Evolutionary conservation across 2,329 filamentous ascomycete species (phyloP), one percentile per base, ranked within the genome.

Genomic region (Alternaria hordeiaustralica): DNA sequence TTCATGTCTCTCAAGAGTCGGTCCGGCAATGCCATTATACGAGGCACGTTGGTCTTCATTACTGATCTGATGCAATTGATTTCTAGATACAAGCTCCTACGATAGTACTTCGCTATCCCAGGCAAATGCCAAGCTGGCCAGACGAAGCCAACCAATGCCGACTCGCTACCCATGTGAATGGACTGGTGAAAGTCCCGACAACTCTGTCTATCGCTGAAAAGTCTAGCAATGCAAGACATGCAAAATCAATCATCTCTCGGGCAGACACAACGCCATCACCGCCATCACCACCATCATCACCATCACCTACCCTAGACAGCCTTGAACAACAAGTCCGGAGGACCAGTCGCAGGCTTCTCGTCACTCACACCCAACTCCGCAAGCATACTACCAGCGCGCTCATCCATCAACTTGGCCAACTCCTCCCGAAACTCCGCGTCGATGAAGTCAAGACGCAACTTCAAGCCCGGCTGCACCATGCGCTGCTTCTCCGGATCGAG

Each of bases 381-480:
- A 2, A 63, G 3, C 49, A 50, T 28, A 5, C 30, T 33, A 12
- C 11, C 50, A 8, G 60, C 66, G 13, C 55, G 47, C 23, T 50
- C 50, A 6, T 47, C 36, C 30, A 70, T 36, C 44, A 65, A 10
- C 20, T 47, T 36, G 6, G 41, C 30, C 13, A 73, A 50, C 41
- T 65, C 60, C 10, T 21, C 18, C 55, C 55, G 60, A 20, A 68
- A 65, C 28, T 11, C 20, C 5, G 26, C 21, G n/a, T 60, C 53
- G 18, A 74, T 54, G 10, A 53, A 28, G 6, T 67, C 70, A 10
- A 74, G 65, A 13, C 63, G 55, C 51, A 73, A 44, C 15, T 69
- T 61, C n/a, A 73, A 55, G 23, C 63, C 64, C 1, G 59, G 54
- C 20, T 33, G 55, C 13, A 66, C 51, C n/a, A 36, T 21, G 8